Evolutionary conservation across 2,329 filamentous ascomycete species (phyloP).

Genomic region (Ceratocystis huliohia): DNA sequence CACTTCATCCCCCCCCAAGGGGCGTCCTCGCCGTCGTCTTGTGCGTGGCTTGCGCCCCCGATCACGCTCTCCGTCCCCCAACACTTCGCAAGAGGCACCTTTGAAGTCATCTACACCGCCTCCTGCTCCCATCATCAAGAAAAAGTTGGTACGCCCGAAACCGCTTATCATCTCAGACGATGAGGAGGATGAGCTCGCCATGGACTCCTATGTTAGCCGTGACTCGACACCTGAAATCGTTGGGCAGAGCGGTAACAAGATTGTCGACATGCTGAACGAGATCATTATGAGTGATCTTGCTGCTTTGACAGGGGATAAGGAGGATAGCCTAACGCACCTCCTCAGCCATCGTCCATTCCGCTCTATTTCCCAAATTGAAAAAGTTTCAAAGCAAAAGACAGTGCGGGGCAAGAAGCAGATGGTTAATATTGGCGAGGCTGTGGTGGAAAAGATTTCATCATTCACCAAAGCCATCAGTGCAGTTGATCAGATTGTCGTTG

Average conservation of each 20-base stretch:
- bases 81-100: neutral
- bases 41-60: constrained; percentile 22
- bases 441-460: constrained; percentile 44
- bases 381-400: constrained; percentile 44
- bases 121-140: constrained; percentile 3
- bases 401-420: constrained; percentile 31
- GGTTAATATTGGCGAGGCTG: constrained; percentile 39
- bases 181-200: constrained; percentile 33
- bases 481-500: constrained; percentile 66
- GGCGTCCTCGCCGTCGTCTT: constrained; percentile 16
- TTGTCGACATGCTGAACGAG: constrained; percentile 73
- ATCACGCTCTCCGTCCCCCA: constrained; percentile 20
- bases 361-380: constrained; percentile 42
- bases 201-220: constrained; percentile 24
- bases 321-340: constrained; percentile 55
- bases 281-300: constrained; percentile 64
- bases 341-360: constrained; percentile 63
- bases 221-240: constrained; percentile 21
- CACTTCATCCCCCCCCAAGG: neutral
- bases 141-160: constrained; percentile 11
- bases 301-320: constrained; percentile 65
- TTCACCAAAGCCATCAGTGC: constrained; percentile 72
- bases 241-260: constrained; percentile 30
- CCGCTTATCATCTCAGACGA: constrained; percentile 28
- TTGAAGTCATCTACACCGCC: constrained; percentile 1